Base-by-base conservation (phyloP, 1,284 basidiomycete species). In the Puccinia horiana region DNA sequence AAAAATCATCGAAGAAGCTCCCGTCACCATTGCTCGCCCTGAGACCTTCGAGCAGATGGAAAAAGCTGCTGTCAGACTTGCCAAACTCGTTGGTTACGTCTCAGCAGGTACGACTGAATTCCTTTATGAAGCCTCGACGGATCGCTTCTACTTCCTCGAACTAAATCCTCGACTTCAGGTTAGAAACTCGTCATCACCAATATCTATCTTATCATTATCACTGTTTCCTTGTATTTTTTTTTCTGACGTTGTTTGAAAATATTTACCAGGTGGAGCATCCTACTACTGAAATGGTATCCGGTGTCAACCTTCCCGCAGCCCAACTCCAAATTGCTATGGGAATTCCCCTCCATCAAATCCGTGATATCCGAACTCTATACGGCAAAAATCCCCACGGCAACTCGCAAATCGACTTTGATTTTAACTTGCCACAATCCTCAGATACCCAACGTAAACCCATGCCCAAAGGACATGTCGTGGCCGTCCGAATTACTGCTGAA, bases 1-100 rank as follows among this genome's bases (percentile, higher is more conserved):
- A 88, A 99, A 99, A 90, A 99, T 99, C 85, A 99, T 99, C 83
- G 97, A 99, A 88, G 97, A 99, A 88, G 97, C 97, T 12, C 97
- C 97, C 37, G 96, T 99, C 75, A 98, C 96, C 29, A 98, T 99
- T 84, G 97, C 97, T 26, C 92, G 91, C 85, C 92, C 91, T 74
- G 92, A 92, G 67, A 96, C 91, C 16, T 98, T 98, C 85, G 94
- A 95, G 87, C 89, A 95, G 88, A 99, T 99, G 97, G 97, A 99
- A 87, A 94, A 95, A 85, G 95, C 97, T 18, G 97, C 97, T 52
- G 97, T 99, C 67, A 92, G 97, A 86, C 90, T 99, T 35, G 95
- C 96, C 67, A 99, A 98, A 88, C 92, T 99, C 54, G 97, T 99
- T 83, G 97, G 97, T 73, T 99, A 99, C 88, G 97, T 99, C 84